A percentile compares a stretch with the other conserved stretches of the same genome.
phyloP scores from a whole-genome alignment of 73 alveolate genomes.

The Halteria grandinella region DNA sequence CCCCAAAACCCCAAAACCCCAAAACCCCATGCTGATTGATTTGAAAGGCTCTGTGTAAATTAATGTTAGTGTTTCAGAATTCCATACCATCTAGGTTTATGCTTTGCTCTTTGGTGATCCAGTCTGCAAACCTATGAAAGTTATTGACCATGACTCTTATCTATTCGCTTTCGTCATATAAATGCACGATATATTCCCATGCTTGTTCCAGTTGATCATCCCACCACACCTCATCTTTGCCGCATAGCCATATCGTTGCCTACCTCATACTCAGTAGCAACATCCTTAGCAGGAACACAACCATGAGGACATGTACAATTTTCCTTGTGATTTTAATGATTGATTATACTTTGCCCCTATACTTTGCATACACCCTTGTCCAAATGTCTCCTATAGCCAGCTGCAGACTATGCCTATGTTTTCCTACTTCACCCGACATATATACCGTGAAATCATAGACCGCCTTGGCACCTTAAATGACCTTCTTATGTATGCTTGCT shows the following conservation, averaged over 20 bases:
- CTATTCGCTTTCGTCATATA: conserved; percentile 10
- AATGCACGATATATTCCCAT: background rate
- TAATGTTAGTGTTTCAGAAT: conserved; percentile 5
- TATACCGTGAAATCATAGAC: conserved; percentile 49
- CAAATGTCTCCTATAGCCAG: background rate
- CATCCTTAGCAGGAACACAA: background rate
- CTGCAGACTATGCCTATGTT: background rate
- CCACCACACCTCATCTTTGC: conserved; percentile 8
- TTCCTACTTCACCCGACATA: conserved; percentile 48
- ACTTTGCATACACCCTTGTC: background rate
- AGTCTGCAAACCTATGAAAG: conserved; percentile 23
- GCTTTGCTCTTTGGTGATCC: background rate
- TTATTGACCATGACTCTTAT: conserved; percentile 4
- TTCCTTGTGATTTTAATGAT: background rate
- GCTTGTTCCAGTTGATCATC: conserved; percentile 17
- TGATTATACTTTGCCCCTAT: background rate
- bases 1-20: conserved; percentile 41
- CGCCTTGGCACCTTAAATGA: conserved; percentile 40
- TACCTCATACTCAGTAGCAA: background rate
- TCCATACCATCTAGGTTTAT: conserved; percentile 30
- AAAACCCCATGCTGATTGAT: background rate
- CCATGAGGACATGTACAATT: background rate
- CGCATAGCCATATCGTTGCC: conserved; percentile 28
- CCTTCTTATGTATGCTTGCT: conserved; percentile 18
- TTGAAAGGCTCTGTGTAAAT: background rate